A percentile compares a stretch with the other conserved stretches of the same genome.
phyloP scores from a whole-genome alignment of 1,284 basidiomycete genomes.

The Ceratobasidium theobromae region DNA sequence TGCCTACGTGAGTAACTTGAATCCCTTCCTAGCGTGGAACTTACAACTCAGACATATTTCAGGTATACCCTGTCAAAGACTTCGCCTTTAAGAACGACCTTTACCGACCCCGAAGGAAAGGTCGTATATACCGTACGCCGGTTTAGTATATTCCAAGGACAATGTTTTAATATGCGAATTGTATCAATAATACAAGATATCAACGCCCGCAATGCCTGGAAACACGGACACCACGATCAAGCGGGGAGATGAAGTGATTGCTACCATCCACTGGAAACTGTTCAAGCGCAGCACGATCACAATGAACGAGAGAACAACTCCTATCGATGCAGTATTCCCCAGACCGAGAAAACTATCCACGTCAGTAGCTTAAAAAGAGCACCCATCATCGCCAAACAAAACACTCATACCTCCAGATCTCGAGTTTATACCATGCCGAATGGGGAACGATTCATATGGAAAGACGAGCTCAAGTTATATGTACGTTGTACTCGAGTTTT shows the following conservation, averaged over 20 bases:
- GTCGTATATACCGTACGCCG: background rate
- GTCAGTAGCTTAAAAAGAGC: too few species aligned
- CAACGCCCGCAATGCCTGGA: background rate
- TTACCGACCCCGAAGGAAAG: background rate
- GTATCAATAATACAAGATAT: background rate
- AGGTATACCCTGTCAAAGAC: constrained; percentile 1
- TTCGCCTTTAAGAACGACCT: background rate
- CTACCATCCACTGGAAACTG: background rate
- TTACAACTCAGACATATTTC: too few species aligned
- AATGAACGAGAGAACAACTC: background rate
- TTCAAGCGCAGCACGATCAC: constrained; percentile 4
- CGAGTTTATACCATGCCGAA: background rate
- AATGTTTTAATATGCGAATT: background rate
- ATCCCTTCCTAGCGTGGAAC: too few species aligned
- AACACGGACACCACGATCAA: background rate
- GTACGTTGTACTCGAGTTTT: constrained; percentile 1
- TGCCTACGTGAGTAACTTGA: too few species aligned
- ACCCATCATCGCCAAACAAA: too few species aligned
- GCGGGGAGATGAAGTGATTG: background rate
- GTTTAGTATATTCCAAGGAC: background rate
- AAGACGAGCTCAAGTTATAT: background rate
- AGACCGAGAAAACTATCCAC: background rate
- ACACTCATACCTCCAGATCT: background rate
- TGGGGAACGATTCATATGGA: background rate
- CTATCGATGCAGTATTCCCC: background rate